Conservation (phyloP, 495 filamentous ascomycete genomes). For the Penicillium fimorum region DNA sequence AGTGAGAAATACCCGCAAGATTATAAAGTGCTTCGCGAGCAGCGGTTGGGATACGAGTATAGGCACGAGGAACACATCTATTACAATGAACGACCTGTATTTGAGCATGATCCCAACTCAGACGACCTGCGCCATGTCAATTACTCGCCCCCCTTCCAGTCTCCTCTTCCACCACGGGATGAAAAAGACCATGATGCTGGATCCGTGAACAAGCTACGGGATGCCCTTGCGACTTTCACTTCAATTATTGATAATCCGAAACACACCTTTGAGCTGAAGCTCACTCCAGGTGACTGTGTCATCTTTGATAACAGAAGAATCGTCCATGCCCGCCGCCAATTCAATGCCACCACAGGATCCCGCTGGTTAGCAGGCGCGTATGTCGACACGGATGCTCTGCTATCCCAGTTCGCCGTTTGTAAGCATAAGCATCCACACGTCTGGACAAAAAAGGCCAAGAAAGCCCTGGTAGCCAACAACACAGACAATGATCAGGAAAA, state of each 20-base stretch:
- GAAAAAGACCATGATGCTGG: background rate
- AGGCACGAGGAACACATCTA: slow-evolving; percentile 60
- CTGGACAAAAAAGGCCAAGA: background rate
- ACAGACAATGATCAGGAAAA: background rate
- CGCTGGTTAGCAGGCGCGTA: slow-evolving; percentile 87
- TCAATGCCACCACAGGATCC: slow-evolving; percentile 54
- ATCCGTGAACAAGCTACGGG: slow-evolving; percentile 2
- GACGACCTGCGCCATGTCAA: slow-evolving; percentile 47
- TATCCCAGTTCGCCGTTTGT: slow-evolving; percentile 47
- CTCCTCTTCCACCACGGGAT: slow-evolving; percentile 33
- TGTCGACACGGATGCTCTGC: slow-evolving; percentile 67
- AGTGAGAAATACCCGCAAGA: slow-evolving; percentile 11
- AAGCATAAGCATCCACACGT: background rate
- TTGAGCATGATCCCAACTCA: slow-evolving; percentile 39
- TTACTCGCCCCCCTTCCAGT: slow-evolving; percentile 74
- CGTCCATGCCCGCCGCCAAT: slow-evolving; percentile 72
- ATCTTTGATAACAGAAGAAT: slow-evolving; percentile 83
- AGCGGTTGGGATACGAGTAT: slow-evolving; percentile 66
- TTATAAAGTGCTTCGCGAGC: slow-evolving; percentile 41
- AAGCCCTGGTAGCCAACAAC: background rate
- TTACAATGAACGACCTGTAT: slow-evolving; percentile 50
- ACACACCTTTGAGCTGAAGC: slow-evolving; percentile 63
- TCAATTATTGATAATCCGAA: slow-evolving; percentile 42
- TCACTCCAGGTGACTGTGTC: slow-evolving; percentile 77
- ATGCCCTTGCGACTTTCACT: slow-evolving; percentile 42